phyloP scores from a whole-genome alignment of 2,329 filamentous ascomycete genomes.

The Cadophora gregata region DNA sequence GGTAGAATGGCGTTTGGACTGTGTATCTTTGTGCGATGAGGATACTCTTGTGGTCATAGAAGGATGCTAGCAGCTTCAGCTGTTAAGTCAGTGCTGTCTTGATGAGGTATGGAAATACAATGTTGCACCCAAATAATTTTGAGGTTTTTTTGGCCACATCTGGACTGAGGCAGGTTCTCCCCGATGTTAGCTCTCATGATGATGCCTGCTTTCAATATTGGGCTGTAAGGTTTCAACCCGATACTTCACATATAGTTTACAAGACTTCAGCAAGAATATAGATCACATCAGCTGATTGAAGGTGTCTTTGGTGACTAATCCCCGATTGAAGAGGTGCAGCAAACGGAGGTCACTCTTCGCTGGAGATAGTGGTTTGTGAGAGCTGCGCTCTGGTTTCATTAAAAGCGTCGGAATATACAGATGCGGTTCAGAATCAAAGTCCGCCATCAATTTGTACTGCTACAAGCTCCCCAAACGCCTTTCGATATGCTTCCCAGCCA shows the following conservation, averaged over 20 bases:
- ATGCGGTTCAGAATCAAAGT: not conserved
- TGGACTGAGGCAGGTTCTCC: too few species aligned
- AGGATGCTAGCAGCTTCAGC: not conserved
- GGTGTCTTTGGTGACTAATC: not conserved
- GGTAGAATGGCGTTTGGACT: constrained; percentile 20
- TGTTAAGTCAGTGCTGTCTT: not conserved
- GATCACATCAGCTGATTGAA: not conserved
- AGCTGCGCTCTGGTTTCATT: too few species aligned
- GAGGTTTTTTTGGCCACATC: too few species aligned
- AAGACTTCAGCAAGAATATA: not conserved
- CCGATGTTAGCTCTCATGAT: too few species aligned
- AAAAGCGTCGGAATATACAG: not conserved
- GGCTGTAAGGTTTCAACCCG: not conserved
- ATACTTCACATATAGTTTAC: not conserved
- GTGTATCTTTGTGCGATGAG: not conserved
- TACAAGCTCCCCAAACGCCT: constrained; percentile 13
- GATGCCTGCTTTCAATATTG: too few species aligned
- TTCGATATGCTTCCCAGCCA: constrained; percentile 11
- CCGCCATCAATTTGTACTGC: not conserved
- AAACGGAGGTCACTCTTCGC: not conserved
- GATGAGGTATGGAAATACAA: not conserved
- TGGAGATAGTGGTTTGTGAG: too few species aligned
- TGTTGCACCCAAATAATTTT: not conserved
- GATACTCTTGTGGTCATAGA: not conserved
- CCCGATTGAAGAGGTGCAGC: too few species aligned